These are phyloP conservation scores for Ganoderma meredithae DNA, from an alignment of 1,284 basidiomycete species.

Conservation along the genomic window DNA sequence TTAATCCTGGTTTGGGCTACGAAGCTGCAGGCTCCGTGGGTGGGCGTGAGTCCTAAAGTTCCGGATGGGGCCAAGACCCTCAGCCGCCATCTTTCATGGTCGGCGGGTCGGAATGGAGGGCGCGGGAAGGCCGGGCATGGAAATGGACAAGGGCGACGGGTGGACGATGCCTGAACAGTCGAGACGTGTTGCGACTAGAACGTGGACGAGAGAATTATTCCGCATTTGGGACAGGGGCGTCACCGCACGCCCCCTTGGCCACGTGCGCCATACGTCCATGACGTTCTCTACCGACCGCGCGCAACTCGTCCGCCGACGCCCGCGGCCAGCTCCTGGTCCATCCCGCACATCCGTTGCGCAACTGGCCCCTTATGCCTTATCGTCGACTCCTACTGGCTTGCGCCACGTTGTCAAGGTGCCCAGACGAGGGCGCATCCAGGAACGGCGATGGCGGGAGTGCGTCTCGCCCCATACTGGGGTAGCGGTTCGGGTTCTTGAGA, in stretches of 20 bases:
- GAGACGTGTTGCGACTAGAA: background rate
- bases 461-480: conserved; percentile 4
- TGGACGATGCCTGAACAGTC: background rate
- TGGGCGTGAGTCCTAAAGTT: background rate
- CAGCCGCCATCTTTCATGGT: background rate
- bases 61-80: background rate
- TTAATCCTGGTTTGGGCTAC: background rate
- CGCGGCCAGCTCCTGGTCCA: background rate
- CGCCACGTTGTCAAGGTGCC: background rate
- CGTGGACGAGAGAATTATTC: conserved; percentile 29
- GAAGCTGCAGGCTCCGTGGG: background rate
- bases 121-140: conserved; percentile 10
- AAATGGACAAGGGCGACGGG: conserved; percentile 11
- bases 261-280: background rate
- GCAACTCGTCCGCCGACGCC: background rate
- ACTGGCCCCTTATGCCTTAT: background rate
- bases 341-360: background rate
- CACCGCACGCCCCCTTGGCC: background rate
- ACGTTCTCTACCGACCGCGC: background rate
- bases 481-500: conserved; percentile 9
- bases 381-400: no score
- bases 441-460: background rate
- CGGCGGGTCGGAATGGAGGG: background rate
- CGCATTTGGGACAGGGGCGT: conserved; percentile 23
- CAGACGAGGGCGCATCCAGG: background rate